Base-by-base conservation (phyloP, 345 rosid species). In the Eutrema yunnanense region DNA sequence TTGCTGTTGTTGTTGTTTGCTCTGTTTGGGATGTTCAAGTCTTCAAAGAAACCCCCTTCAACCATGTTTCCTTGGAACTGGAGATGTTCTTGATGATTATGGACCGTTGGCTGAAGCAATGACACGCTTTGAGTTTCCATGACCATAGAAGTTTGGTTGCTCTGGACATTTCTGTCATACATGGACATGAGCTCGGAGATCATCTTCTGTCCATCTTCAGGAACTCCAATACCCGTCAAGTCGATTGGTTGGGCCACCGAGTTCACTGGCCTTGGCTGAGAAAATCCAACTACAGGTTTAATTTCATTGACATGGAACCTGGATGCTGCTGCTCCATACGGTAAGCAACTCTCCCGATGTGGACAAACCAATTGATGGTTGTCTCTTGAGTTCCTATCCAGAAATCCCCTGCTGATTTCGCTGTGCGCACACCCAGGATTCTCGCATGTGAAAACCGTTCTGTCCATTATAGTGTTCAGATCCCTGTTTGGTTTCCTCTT, bases 201-300 rank as follows among this genome's bases (percentile, higher is more conserved):
- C 86, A 81, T 85, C 79, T 87, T 92, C 67, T 87, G 98, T 19
- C 97, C 99, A 62, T 95, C 99, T 78, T 90, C 98, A 33, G 99
- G 97, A 69, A 95, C 92, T 49, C 96, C 90, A 9, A 83, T 81
- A 51, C 81, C 87, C 0, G 98, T 75, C 44, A 92, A 83, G 80
- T 92, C 90, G 5, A 92, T 80, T 13, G 86, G 62, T 10, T 85
- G 75, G 8, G 82, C 54, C 2, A 73, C 81, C 0, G 90, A 49
- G 72, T 80, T 83, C 51, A 81, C 74, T 41, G 83, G 83, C 79
- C 84, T 86, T 57, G 91, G 62, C 77, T 82, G 97, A 37, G 75
- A 65, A 62, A 80, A 82, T 13, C 79, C 77, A 82, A 88, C 79
- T 2, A 84, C 85, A 5, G 97, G 98, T 74, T 95, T 92, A 6